Percentiles rank a stretch among this genome's conserved stretches.
phyloP scores from a whole-genome alignment of 495 filamentous ascomycete genomes.

The Hypomontagnella submonticulosa region DNA sequence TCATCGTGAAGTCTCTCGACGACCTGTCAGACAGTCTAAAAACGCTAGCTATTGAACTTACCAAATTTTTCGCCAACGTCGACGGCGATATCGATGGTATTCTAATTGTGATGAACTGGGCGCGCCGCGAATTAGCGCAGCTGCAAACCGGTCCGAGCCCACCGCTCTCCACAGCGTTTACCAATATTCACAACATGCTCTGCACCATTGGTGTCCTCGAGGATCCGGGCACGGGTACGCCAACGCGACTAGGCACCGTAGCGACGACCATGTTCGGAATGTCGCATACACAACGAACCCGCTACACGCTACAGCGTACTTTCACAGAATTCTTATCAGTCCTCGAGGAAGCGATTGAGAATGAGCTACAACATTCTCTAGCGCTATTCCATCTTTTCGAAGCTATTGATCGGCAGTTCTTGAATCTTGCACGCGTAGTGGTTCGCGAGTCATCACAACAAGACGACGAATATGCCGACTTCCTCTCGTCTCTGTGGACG shows the following conservation, averaged over 20 bases:
- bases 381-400: slow-evolving; percentile 86
- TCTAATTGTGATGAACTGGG: slow-evolving; percentile 94
- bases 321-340: slow-evolving; percentile 89
- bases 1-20: slow-evolving; percentile 86
- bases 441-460: slow-evolving; percentile 82
- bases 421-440: slow-evolving; percentile 87
- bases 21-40: slow-evolving; percentile 84
- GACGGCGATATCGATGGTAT: slow-evolving; percentile 92
- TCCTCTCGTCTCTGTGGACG: slow-evolving; percentile 87
- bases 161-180: slow-evolving; percentile 70
- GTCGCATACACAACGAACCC: slow-evolving; percentile 80
- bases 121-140: slow-evolving; percentile 77
- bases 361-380: slow-evolving; percentile 79
- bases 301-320: slow-evolving; percentile 79
- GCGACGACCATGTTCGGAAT: slow-evolving; percentile 80
- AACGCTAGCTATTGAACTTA: slow-evolving; percentile 80
- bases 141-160: slow-evolving; percentile 61
- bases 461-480: slow-evolving; percentile 78
- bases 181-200: slow-evolving; percentile 82
- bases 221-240: slow-evolving; percentile 63
- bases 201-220: slow-evolving; percentile 76
- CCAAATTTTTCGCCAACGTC: slow-evolving; percentile 88
- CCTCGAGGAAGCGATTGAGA: slow-evolving; percentile 87
- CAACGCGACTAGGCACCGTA: slow-evolving; percentile 72
- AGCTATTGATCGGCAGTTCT: slow-evolving; percentile 85